Evolutionary conservation across 148 eudicot genomes (phyloP), one percentile per base, ranked within the genome.

Genomic region (Polygonum aviculare): DNA sequence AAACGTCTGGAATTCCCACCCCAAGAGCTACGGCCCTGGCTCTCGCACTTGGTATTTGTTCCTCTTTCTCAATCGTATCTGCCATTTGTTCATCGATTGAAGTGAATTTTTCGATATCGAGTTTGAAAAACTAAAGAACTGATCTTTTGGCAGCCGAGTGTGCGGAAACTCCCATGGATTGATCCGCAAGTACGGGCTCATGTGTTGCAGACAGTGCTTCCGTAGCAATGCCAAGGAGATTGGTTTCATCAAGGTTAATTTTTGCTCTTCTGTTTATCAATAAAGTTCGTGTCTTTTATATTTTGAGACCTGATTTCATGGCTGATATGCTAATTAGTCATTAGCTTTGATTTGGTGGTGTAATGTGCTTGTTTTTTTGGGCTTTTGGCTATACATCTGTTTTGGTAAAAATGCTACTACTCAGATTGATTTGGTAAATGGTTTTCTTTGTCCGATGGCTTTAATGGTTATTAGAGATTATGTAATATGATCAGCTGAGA

Each of bases 171-270:
- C 88, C 41, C 88, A 86, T 71, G 86, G 80, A 0, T 38, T 86
- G 12, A 86, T 86, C 41, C 83, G 88, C n/a, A 86, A 86, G 77
- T 86, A 86, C 31, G 89, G 87, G 41, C 80, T 86, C 50, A 86
- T 84, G 87, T 86, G 89, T 83, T 86, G 89, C 83, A 86, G 89
- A 70, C 89, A 86, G 51, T 86, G 89, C 80, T 86, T 86, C 81
- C 86, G 84, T 77, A 86, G 85, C 80, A 86, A 86, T 41, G 87
- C 89, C 74, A 86, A 86, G 80, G 87, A 84, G 73, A 86, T 86
- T 63, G 89, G 89, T 47, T 86, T 86, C 45, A 82, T 84, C 51
- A 86, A 86, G 89, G 89, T 86, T 0, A 3, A 9, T 1, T 21
- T 8, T 4, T 12, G 2, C 18, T 9, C 15, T 40, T 11, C 50